phyloP scores from a whole-genome alignment of 352 stramenopile species.

The Sclerospora graminicola region DNA sequence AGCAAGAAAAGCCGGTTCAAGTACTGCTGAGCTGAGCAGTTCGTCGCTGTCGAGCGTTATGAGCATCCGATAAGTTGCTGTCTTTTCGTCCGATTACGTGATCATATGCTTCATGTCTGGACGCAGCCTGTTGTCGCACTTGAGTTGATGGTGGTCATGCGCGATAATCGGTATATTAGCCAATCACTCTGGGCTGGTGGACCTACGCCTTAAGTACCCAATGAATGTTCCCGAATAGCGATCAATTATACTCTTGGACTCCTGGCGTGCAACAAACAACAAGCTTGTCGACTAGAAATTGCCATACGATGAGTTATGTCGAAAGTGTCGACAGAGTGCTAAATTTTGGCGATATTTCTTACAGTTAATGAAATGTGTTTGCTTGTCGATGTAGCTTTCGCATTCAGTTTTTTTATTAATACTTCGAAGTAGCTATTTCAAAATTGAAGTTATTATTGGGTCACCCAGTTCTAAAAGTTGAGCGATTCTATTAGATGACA shows the following conservation, averaged over 20 bases:
- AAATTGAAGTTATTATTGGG: neutral
- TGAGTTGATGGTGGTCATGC: constrained; percentile 2
- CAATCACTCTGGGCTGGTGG: neutral
- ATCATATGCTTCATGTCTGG: constrained; percentile 4
- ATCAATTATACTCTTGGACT: constrained; percentile 2
- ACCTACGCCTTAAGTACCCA: constrained; percentile 1
- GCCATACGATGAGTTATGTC: neutral
- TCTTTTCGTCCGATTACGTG: constrained; percentile 1
- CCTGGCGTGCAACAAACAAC: too few species aligned
- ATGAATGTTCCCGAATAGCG: constrained; percentile 1
- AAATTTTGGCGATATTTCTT: neutral
- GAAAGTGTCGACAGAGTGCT: neutral
- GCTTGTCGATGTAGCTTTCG: too few species aligned
- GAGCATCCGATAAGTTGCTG: constrained; percentile 59
- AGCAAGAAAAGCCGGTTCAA: constrained; percentile 45
- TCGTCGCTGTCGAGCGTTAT: constrained; percentile 70
- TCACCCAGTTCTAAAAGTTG: too few species aligned
- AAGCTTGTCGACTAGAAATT: neutral
- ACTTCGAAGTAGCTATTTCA: too few species aligned
- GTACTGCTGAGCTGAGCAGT: constrained; percentile 39
- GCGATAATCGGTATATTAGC: constrained; percentile 2
- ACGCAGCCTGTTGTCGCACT: neutral
- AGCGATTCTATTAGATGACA: too few species aligned
- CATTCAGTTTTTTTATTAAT: too few species aligned
- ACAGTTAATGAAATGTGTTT: too few species aligned